Evolutionary conservation across 2,329 filamentous ascomycete genomes (phyloP).

Genomic region (Elsinoe batatas): DNA sequence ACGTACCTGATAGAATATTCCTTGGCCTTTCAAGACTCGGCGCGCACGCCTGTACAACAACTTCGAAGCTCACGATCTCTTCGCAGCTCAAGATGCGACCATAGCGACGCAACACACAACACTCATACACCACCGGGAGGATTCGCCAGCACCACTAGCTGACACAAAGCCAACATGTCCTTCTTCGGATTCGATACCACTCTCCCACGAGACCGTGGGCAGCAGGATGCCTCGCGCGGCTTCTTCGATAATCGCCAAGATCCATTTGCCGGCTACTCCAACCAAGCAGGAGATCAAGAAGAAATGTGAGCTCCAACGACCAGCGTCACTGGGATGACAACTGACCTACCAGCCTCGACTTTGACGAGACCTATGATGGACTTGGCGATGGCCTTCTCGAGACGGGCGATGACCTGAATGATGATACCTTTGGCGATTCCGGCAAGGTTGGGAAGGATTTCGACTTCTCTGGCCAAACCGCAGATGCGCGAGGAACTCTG

Average conservation of each 20-base stretch:
- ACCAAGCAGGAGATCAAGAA: slow-evolving; percentile 46
- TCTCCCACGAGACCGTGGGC: slow-evolving; percentile 52
- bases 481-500: slow-evolving; percentile 73
- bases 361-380: slow-evolving; percentile 96
- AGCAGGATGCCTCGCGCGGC: slow-evolving; percentile 47
- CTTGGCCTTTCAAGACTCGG: background rate
- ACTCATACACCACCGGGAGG: background rate
- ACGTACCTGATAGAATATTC: background rate
- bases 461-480: slow-evolving; percentile 91
- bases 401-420: slow-evolving; percentile 87
- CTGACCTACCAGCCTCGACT: slow-evolving; percentile 54
- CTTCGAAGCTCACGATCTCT: background rate
- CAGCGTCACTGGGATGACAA: slow-evolving; percentile 22
- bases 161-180: slow-evolving; percentile 46
- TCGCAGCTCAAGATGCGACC: background rate
- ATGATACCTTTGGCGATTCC: slow-evolving; percentile 71
- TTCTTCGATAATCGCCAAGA: slow-evolving; percentile 71
- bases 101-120: background rate
- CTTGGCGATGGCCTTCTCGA: slow-evolving; percentile 86
- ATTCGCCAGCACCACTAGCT: background rate
- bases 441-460: slow-evolving; percentile 75
- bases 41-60: background rate
- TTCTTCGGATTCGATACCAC: slow-evolving; percentile 82
- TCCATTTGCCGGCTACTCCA: slow-evolving; percentile 74
- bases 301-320: slow-evolving; percentile 42